phyloP scores from a whole-genome alignment of 495 filamentous ascomycete genomes.

The Cercophora samala region DNA sequence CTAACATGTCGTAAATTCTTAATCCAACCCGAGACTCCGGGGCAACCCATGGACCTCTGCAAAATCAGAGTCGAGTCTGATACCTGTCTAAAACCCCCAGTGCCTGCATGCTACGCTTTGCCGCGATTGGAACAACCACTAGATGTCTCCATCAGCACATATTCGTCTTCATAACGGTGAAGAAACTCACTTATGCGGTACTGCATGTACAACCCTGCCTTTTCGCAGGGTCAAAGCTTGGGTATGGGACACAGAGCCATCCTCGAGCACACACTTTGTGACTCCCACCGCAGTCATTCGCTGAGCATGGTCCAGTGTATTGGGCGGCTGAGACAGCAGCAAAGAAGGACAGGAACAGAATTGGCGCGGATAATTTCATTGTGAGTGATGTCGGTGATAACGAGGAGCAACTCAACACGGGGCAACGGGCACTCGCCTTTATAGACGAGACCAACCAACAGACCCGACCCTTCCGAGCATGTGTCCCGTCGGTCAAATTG shows the following conservation, averaged over 20 bases:
- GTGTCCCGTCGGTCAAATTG: background rate
- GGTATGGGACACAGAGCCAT: conserved; percentile 29
- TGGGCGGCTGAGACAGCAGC: conserved; percentile 11
- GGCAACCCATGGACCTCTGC: background rate
- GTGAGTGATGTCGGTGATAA: background rate
- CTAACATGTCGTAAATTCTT: too few species aligned
- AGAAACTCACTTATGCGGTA: conserved; percentile 11
- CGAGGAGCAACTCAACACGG: background rate
- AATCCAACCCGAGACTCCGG: background rate
- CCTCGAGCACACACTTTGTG: conserved; percentile 23
- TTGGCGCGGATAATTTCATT: conserved; percentile 8
- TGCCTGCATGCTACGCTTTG: too few species aligned
- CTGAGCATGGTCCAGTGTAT: conserved; percentile 30
- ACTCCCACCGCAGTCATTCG: conserved; percentile 20
- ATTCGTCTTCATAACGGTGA: too few species aligned
- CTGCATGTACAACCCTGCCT: conserved; percentile 30
- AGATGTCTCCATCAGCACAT: too few species aligned
- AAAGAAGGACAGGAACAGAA: conserved; percentile 4
- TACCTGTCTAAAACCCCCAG: too few species aligned
- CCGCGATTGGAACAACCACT: too few species aligned
- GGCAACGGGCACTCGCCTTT: background rate
- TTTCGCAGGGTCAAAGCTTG: conserved; percentile 21
- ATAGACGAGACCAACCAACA: background rate
- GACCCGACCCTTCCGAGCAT: background rate
- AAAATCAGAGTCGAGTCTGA: background rate